Percentiles rank a stretch among this genome's conserved stretches.
Conservation (phyloP, 306 rosid genomes). For the Vicia faba region DNA sequence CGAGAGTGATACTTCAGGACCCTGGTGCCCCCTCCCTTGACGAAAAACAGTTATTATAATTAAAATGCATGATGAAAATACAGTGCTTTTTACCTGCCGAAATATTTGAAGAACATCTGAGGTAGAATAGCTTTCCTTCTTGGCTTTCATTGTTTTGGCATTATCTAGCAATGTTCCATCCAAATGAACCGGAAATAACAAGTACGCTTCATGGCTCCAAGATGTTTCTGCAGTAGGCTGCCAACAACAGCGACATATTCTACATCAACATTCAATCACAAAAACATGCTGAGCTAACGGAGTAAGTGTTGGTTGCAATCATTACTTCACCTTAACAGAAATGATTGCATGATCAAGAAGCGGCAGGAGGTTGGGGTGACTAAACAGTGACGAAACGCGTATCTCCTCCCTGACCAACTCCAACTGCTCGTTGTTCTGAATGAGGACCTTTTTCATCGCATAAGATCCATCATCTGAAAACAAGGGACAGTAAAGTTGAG, state of each 20-base stretch:
- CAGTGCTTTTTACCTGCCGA: conserved; percentile 64
- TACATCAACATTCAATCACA: conserved; percentile 35
- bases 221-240: conserved; percentile 86
- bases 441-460: conserved; percentile 93
- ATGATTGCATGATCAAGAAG: conserved; percentile 98
- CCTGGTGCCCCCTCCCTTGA: background rate
- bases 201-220: conserved; percentile 93
- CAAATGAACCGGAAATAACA: conserved; percentile 96
- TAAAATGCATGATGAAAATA: conserved; percentile 12
- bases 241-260: conserved; percentile 34
- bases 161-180: conserved; percentile 95
- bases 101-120: conserved; percentile 89
- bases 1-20: background rate
- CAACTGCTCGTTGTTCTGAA: conserved; percentile 88
- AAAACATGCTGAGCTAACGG: background rate
- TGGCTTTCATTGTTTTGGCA: conserved; percentile 76
- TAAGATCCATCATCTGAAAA: conserved; percentile 84
- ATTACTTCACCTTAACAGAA: conserved; percentile 70
- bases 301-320: background rate
- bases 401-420: conserved; percentile 97
- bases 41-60: background rate
- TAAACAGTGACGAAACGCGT: conserved; percentile 88
- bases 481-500: conserved; percentile 1
- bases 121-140: conserved; percentile 82
- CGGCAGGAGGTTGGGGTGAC: conserved; percentile 92